Base-by-base conservation (phyloP, 768 basidiomycete genomes). In the Calvatia gigantea region DNA sequence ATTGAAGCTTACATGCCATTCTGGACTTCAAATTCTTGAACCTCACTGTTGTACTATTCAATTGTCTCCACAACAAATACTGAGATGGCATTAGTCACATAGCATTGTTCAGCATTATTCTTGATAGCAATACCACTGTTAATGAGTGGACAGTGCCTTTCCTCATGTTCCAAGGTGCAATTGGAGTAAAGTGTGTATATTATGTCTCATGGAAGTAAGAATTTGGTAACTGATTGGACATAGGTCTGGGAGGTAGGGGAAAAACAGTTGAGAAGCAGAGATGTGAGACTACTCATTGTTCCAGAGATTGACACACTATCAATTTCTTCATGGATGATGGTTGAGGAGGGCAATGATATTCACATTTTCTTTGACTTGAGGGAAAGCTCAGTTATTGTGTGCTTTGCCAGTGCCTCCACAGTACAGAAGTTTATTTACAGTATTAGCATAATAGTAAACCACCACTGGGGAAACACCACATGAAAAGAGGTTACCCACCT, bases 261-360 rank as follows among this genome's bases (percentile, higher is more conserved):
- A 41, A 98, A 85, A 41, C 95, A n/a, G 87, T 86, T 80, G 3
- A 98, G 75, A 44, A 96, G 79, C 7, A 81, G 82, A 8, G 94
- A 93, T 54, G 98, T 80, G 45, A 98, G 78, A 60, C 84, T 92
- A 15, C 90, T 91, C 65, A 91, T 82, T 1, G 97, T 97, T 32
- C 97, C 97, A 4, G 86, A 80, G 8, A 79, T 84, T 2, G 90
- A 92, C 17, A 86, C 84, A 41, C 84, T 86, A 51, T 91, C 87
- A 41, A 94, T 84, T 70, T 97, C 96, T n/a, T n/a, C n/a, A n/a
- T n/a, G n/a, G n/a, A n/a, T n/a, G n/a, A 72, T 98, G 98, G 94
- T 68, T 98, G 97, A 96, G 98, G 29, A 95, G 78, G 2, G 91
- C 88, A 49, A 96, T 93, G 68, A 84, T 85, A 62, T 93, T 89